Evolutionary conservation across 1,284 basidiomycete genomes (phyloP).

Genomic region (Leccinum subrobustum): DNA sequence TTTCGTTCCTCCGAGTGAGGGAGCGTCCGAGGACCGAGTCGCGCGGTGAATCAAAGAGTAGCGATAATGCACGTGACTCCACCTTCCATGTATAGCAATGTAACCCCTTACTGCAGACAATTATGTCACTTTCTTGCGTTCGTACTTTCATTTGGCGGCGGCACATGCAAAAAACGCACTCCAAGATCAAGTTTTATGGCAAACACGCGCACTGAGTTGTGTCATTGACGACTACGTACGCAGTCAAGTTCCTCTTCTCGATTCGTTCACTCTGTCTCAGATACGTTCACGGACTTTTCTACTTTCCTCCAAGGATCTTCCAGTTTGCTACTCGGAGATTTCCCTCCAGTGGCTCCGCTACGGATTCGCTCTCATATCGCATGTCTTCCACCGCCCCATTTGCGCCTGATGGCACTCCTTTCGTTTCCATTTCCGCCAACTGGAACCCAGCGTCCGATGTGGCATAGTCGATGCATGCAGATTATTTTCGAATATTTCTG

Average conservation of each 20-base stretch:
- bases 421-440: slow-evolving; percentile 29
- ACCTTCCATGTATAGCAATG: too few relatives aligned
- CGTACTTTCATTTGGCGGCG: slow-evolving; percentile 12
- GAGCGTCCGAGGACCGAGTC: not conserved
- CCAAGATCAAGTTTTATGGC: slow-evolving; percentile 7
- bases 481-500: not conserved
- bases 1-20: not conserved
- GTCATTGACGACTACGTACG: slow-evolving; percentile 6
- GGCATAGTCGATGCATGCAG: slow-evolving; percentile 7
- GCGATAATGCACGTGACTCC: not conserved
- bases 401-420: slow-evolving; percentile 21
- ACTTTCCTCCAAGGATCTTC: slow-evolving; percentile 5
- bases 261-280: not conserved
- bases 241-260: slow-evolving; percentile 1
- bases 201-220: slow-evolving; percentile 8
- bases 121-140: not conserved
- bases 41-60: not conserved
- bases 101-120: too few relatives aligned
- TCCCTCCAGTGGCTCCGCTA: not conserved
- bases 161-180: slow-evolving; percentile 24
- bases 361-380: slow-evolving; percentile 16
- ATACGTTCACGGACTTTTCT: slow-evolving; percentile 5
- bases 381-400: slow-evolving; percentile 1
- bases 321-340: not conserved
- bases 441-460: slow-evolving; percentile 3